Evolutionary conservation across 2,329 filamentous ascomycete genomes (phyloP).

Genomic region (Phialophora expanda): DNA sequence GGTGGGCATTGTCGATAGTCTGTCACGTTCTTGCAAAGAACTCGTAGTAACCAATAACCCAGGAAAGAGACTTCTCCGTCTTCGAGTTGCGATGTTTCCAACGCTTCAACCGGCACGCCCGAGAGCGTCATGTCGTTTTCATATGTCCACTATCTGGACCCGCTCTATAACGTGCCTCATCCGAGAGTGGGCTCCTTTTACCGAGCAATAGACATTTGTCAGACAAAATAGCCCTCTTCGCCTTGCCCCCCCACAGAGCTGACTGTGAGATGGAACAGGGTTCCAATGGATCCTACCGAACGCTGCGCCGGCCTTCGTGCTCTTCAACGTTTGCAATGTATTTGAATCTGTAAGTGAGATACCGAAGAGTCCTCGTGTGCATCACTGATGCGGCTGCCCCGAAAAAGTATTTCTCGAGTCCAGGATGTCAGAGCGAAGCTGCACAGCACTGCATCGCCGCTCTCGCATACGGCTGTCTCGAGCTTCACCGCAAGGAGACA

Average conservation of each 20-base stretch:
- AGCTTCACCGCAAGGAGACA: constrained; percentile 1
- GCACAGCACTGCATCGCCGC: constrained; percentile 7
- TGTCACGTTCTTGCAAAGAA: background rate
- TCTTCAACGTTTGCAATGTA: constrained; percentile 5
- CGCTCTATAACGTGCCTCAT: background rate
- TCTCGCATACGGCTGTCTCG: background rate
- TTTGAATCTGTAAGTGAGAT: background rate
- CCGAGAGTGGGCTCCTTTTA: background rate
- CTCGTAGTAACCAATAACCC: background rate
- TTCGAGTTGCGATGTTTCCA: background rate
- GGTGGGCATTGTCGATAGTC: background rate
- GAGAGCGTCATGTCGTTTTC: background rate
- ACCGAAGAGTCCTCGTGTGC: background rate
- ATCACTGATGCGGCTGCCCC: background rate
- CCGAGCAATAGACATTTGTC: constrained; percentile 2
- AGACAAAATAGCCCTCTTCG: background rate
- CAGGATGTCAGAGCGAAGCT: constrained; percentile 6
- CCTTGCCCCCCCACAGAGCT: background rate
- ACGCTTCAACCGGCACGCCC: background rate
- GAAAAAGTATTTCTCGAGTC: constrained; percentile 1
- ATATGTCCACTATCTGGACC: background rate
- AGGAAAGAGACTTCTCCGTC: background rate
- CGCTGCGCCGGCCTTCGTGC: background rate
- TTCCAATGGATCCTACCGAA: constrained; percentile 6
- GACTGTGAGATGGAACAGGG: background rate